Percentiles rank a stretch among this genome's conserved stretches.
phyloP scores from a whole-genome alignment of 176 grass and related monocot genomes.

The Secale cereale region DNA sequence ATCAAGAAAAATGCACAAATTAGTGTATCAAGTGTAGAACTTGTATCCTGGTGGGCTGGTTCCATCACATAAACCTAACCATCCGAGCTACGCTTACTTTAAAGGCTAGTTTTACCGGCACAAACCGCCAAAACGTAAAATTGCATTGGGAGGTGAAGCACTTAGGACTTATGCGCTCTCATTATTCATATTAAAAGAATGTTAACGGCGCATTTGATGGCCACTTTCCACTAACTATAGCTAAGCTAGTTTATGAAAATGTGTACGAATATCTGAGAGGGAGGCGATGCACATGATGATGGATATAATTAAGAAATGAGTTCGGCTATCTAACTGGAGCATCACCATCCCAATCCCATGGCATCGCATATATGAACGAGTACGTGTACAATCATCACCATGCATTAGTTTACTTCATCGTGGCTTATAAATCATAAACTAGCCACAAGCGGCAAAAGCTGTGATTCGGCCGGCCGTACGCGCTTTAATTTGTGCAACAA shows the following conservation, averaged over 20 bases:
- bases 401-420: not conserved
- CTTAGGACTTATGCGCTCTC: not conserved
- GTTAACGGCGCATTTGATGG: not conserved
- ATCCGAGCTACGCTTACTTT: too few relatives aligned
- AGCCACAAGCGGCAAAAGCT: not conserved
- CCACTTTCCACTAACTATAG: not conserved
- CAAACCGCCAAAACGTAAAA: too few relatives aligned
- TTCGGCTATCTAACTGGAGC: conserved; percentile 12
- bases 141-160: not conserved
- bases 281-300: not conserved
- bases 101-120: too few relatives aligned
- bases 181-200: not conserved
- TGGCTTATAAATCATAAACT: not conserved
- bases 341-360: not conserved
- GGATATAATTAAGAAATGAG: not conserved
- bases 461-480: not conserved
- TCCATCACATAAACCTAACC: too few relatives aligned
- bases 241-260: not conserved
- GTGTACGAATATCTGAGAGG: not conserved
- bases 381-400: conserved; percentile 4
- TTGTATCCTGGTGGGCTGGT: too few relatives aligned
- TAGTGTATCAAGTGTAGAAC: too few relatives aligned
- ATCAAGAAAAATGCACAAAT: too few relatives aligned
- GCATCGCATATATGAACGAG: not conserved
- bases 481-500: not conserved